Evolutionary conservation across 108 stramenopile species (phyloP), one percentile per base, ranked within the genome.

Genomic region (Pseudonitzschia multistriata): DNA sequence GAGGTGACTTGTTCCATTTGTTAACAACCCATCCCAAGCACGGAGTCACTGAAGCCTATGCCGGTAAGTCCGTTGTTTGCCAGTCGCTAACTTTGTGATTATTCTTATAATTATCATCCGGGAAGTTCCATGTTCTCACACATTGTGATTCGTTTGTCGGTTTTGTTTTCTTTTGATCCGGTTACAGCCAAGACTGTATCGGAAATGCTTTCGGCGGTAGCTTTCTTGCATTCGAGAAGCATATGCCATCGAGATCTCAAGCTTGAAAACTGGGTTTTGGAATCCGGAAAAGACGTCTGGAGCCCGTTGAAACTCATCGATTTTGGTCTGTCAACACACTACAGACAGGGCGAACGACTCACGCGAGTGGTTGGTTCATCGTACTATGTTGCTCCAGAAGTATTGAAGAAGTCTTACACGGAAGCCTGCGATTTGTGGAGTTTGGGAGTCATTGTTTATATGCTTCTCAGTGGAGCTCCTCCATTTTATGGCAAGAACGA

Each of bases 321-420:
- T 78, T 97, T 97, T 77, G 97, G 97, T 30, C 81, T 97, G 22
- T 93, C 94, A 22, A 93, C 90, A 10, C 95, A 96, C 80, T 96
- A 88, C 77, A 83, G 83, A n/a, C 85, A 85, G n/a, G 91, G 91
- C 25, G 90, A 91, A 68, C 69, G 89, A 62, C 75, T 94, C 34
- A 88, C 85, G 61, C 87, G 90, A 57, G 93, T 94, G 8, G 96
- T 96, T 8, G 98, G 98, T 30, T 95, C 96, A 19, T 86, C 93
- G 13, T 98, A 98, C 83, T 97, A 96, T 63, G 95, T 98, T 25
- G 97, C 97, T 17, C 99, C 99, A 7, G 97, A 99, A 83, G 97
- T 98, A 27, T 70, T 99, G 52, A 95, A 95, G 82, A 96, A 97
- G 66, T 92, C 88, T 24, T 98, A 98, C 85, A 97, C 96, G 21